phyloP scores from a whole-genome alignment of 148 eudicot genomes.

The Heliosperma pusillum region DNA sequence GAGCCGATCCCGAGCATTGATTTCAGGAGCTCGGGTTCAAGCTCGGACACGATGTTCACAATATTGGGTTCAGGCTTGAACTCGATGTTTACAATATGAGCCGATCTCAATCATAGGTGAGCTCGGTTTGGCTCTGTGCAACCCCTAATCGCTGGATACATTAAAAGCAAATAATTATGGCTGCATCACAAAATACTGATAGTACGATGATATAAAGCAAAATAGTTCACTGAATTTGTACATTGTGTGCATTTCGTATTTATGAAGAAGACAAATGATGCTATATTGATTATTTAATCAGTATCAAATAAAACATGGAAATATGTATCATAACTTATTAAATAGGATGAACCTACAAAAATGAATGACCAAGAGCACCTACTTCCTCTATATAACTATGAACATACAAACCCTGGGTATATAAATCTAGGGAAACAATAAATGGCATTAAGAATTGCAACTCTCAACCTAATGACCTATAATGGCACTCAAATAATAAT shows the following conservation, averaged over 20 bases:
- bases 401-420: constrained; percentile 5
- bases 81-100: too few species aligned
- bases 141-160: too few species aligned
- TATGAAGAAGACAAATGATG: too few species aligned
- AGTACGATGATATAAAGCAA: too few species aligned
- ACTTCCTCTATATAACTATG: constrained; percentile 17
- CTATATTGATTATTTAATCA: too few species aligned
- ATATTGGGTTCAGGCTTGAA: background rate
- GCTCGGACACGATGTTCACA: background rate
- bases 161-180: too few species aligned
- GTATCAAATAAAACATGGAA: background rate
- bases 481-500: background rate
- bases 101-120: too few species aligned
- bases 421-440: background rate
- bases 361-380: background rate
- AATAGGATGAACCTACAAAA: background rate
- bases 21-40: background rate
- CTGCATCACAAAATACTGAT: too few species aligned
- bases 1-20: background rate
- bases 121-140: too few species aligned
- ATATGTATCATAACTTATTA: background rate
- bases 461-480: background rate
- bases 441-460: background rate
- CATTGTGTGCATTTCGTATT: too few species aligned
- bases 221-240: too few species aligned